Evolutionary conservation across 495 filamentous ascomycete species (phyloP).

Genomic region (Tuber calosporum): DNA sequence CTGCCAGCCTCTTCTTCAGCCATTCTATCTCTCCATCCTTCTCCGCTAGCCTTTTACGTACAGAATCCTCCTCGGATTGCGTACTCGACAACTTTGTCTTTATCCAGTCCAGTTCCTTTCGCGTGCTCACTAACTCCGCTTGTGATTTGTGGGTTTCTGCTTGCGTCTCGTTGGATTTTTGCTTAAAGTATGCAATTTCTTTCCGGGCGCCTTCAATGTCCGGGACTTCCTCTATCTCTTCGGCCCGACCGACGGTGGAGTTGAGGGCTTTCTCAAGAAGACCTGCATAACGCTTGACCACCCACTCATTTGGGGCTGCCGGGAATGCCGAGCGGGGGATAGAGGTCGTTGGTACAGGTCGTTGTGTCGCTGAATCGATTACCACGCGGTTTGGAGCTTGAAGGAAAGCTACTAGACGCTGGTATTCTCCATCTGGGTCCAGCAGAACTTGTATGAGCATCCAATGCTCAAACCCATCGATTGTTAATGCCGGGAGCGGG

Average conservation of each 20-base stretch:
- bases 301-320: slow-evolving; percentile 3
- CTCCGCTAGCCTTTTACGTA: background rate
- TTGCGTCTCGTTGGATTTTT: slow-evolving; percentile 8
- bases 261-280: slow-evolving; percentile 16
- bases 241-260: background rate
- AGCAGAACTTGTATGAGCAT: slow-evolving; percentile 21
- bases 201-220: slow-evolving; percentile 12
- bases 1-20: slow-evolving; percentile 6
- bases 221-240: slow-evolving; percentile 11
- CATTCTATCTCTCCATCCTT: slow-evolving; percentile 3
- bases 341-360: background rate
- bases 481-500: slow-evolving; percentile 22
- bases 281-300: slow-evolving; percentile 11
- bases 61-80: background rate
- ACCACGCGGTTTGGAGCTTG: background rate
- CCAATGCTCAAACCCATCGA: slow-evolving; percentile 32
- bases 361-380: slow-evolving; percentile 8
- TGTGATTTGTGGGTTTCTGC: slow-evolving; percentile 7
- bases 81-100: background rate
- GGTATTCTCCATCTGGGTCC: slow-evolving; percentile 24
- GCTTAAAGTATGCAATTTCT: slow-evolving; percentile 17
- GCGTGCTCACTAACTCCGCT: background rate
- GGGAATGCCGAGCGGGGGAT: slow-evolving; percentile 25
- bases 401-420: slow-evolving; percentile 14
- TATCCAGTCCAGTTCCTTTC: background rate